These are phyloP conservation scores for Paragyromitra xinjiangensis DNA, from an alignment of 495 filamentous ascomycete genomes.

Conservation along the genomic window DNA sequence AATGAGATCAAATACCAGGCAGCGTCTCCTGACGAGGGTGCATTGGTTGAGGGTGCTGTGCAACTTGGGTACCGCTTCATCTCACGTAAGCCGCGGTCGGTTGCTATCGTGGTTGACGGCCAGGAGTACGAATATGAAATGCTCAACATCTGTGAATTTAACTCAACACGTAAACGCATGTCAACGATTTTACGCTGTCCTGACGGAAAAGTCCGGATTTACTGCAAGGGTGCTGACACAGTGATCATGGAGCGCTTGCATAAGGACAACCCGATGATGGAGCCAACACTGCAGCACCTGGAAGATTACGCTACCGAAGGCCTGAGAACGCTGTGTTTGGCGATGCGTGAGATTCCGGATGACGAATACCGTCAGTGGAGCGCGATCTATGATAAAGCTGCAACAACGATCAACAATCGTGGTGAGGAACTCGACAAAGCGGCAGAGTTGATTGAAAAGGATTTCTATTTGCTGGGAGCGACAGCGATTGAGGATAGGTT, in stretches of 20 bases:
- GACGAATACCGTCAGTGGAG: slow-evolving; percentile 90
- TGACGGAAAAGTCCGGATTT: slow-evolving; percentile 91
- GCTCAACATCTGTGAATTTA: slow-evolving; percentile 96
- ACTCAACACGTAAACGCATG: slow-evolving; percentile 97
- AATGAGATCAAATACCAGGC: slow-evolving; percentile 95
- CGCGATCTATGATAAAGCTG: slow-evolving; percentile 84
- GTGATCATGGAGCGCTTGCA: slow-evolving; percentile 91
- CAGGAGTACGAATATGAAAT: slow-evolving; percentile 85
- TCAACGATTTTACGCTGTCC: slow-evolving; percentile 96
- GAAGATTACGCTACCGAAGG: slow-evolving; percentile 99
- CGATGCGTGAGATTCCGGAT: slow-evolving; percentile 93
- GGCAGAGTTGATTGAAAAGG: slow-evolving; percentile 90
- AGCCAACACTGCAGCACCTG: slow-evolving; percentile 86
- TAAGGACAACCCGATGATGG: slow-evolving; percentile 79
- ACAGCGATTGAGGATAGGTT: slow-evolving; percentile 97
- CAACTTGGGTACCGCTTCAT: slow-evolving; percentile 86
- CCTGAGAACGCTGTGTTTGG: slow-evolving; percentile 91
- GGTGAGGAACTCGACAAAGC: slow-evolving; percentile 97
- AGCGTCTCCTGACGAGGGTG: slow-evolving; percentile 96
- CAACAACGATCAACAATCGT: slow-evolving; percentile 90
- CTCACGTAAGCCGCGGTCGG: slow-evolving; percentile 85
- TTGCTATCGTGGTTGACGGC: slow-evolving; percentile 78
- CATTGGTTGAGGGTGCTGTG: slow-evolving; percentile 91
- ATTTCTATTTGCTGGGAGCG: slow-evolving; percentile 89
- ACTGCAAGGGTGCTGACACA: slow-evolving; percentile 97